A percentile compares a stretch with the other conserved stretches of the same genome.
phyloP scores from a whole-genome alignment of 495 filamentous ascomycete genomes.

The Diplogelasinospora grovesii region DNA sequence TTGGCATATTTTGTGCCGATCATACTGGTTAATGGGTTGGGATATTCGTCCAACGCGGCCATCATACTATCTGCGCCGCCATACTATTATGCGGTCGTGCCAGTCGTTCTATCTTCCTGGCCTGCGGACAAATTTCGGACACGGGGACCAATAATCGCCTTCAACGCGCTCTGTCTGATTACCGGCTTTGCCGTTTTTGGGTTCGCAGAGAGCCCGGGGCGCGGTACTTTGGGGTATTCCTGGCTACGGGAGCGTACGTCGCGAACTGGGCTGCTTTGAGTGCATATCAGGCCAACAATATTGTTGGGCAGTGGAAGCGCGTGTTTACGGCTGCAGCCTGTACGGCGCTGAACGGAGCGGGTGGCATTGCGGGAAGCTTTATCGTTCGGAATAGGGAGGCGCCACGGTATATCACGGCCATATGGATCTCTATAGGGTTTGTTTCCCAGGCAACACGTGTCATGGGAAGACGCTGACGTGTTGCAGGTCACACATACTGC shows the following conservation, averaged over 20 bases:
- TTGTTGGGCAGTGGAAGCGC: constrained; percentile 70
- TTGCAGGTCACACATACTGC: constrained; percentile 50
- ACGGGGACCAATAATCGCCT: constrained; percentile 62
- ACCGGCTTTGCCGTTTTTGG: constrained; percentile 69
- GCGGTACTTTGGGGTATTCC: constrained; percentile 66
- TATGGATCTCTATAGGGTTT: constrained; percentile 65
- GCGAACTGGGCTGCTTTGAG: constrained; percentile 75
- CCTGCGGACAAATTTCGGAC: constrained; percentile 59
- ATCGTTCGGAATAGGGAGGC: constrained; percentile 64
- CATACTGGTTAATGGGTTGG: constrained; percentile 65
- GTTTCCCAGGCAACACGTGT: no score
- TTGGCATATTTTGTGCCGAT: constrained; percentile 67
- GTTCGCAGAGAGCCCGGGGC: constrained; percentile 60
- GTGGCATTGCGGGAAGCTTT: constrained; percentile 70
- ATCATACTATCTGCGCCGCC: constrained; percentile 71
- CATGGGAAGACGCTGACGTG: not conserved
- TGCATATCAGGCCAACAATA: constrained; percentile 66
- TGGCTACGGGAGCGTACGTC: constrained; percentile 72
- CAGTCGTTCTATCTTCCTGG: constrained; percentile 62
- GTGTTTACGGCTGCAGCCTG: constrained; percentile 63
- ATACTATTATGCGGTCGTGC: constrained; percentile 69
- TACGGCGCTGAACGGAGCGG: constrained; percentile 65
- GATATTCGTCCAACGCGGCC: constrained; percentile 56
- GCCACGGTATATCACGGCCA: constrained; percentile 60
- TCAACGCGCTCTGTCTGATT: constrained; percentile 69